A percentile compares a stretch with the other conserved stretches of the same genome.
phyloP scores from a whole-genome alignment of 352 stramenopile genomes.

The Pythium diclinum region DNA sequence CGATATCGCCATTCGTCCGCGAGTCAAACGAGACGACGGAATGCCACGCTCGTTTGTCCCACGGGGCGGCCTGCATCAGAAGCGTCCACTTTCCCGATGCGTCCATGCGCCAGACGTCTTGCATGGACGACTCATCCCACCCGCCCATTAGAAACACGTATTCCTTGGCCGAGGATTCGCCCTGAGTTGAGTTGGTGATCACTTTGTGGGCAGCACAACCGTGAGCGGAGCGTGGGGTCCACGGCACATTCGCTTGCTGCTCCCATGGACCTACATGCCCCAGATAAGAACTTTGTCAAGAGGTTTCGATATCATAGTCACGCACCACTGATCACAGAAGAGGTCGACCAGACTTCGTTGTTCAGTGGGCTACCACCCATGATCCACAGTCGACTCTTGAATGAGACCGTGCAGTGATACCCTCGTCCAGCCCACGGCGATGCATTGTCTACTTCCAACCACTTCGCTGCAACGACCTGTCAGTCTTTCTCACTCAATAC shows the following conservation, averaged over 20 bases:
- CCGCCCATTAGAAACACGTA: slow-evolving; percentile 68
- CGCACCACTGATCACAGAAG: slow-evolving; percentile 47
- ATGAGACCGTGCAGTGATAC: slow-evolving; percentile 72
- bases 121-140: slow-evolving; percentile 58
- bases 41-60: slow-evolving; percentile 70
- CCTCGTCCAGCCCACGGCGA: slow-evolving; percentile 60
- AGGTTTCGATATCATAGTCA: neutral
- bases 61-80: slow-evolving; percentile 41
- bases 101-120: slow-evolving; percentile 76
- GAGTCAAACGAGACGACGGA: slow-evolving; percentile 75
- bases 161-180: slow-evolving; percentile 44
- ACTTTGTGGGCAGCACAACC: slow-evolving; percentile 53
- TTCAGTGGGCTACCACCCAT: slow-evolving; percentile 77
- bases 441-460: slow-evolving; percentile 35
- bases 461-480: slow-evolving; percentile 31
- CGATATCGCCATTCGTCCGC: slow-evolving; percentile 52
- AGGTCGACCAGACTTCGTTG: slow-evolving; percentile 76
- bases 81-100: slow-evolving; percentile 34
- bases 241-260: slow-evolving; percentile 44
- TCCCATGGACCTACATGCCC: slow-evolving; percentile 33
- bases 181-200: slow-evolving; percentile 46
- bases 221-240: slow-evolving; percentile 55
- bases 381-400: slow-evolving; percentile 56
- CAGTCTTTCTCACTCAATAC: neutral
- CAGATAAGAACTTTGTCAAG: neutral